phyloP scores from a whole-genome alignment of 352 stramenopile genomes.

The Pythium utonaiense region DNA sequence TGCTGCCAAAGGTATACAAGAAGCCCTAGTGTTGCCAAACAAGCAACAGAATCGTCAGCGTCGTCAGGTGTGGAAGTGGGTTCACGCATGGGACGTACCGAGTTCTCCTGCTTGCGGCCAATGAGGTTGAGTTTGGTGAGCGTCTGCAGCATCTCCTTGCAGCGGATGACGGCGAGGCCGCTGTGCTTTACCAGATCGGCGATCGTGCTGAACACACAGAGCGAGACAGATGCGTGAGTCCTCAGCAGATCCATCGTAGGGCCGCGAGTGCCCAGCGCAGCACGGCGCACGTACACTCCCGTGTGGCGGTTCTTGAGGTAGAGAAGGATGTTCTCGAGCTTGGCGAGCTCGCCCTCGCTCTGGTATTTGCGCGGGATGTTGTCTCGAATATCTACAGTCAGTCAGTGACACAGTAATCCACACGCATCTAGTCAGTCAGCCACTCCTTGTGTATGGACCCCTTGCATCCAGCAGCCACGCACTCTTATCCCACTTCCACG shows the following conservation, averaged over 20 bases:
- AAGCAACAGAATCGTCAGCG: not conserved
- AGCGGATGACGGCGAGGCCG: constrained; percentile 72
- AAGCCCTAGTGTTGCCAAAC: constrained; percentile 40
- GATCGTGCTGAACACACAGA: constrained; percentile 47
- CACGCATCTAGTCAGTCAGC: not conserved
- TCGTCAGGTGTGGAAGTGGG: too few relatives aligned
- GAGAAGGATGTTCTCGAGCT: constrained; percentile 83
- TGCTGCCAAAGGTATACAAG: constrained; percentile 58
- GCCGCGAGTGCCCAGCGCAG: constrained; percentile 4
- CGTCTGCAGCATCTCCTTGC: constrained; percentile 86
- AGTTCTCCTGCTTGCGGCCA: constrained; percentile 66
- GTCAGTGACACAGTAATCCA: not conserved
- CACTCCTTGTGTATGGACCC: not conserved
- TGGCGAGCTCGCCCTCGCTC: constrained; percentile 68
- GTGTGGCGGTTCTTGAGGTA: constrained; percentile 81
- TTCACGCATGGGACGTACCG: constrained; percentile 31
- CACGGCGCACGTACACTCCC: constrained; percentile 53
- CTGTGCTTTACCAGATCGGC: constrained; percentile 81
- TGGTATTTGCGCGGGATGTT: constrained; percentile 87
- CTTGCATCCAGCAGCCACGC: constrained; percentile 18
- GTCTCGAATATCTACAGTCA: constrained; percentile 52
- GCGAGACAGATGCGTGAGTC: too few relatives aligned
- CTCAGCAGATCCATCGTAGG: too few relatives aligned
- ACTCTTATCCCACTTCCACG: constrained; percentile 83
- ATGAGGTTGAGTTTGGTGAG: constrained; percentile 85